Conservation (phyloP, 352 stramenopile genomes). For the Phytophthora palmivora region DNA sequence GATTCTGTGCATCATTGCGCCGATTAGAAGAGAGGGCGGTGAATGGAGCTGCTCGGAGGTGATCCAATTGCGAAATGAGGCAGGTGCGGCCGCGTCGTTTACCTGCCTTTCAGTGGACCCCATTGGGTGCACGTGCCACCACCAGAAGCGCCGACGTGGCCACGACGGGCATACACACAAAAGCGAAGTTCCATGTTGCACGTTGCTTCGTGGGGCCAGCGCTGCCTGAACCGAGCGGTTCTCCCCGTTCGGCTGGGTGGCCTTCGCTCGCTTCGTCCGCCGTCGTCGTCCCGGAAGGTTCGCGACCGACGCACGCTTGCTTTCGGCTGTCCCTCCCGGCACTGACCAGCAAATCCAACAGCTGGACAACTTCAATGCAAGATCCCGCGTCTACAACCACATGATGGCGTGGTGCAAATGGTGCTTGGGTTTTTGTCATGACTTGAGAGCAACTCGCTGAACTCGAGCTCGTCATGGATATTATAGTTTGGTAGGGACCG, state of each 20-base stretch:
- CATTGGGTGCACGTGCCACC: constrained; percentile 12
- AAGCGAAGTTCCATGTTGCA: constrained; percentile 28
- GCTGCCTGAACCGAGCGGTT: constrained; percentile 15
- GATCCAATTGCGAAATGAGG: constrained; percentile 41
- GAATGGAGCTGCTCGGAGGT: constrained; percentile 18
- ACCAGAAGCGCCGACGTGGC: constrained; percentile 13
- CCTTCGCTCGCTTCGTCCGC: constrained; percentile 20
- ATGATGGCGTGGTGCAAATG: neutral
- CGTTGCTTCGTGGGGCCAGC: constrained; percentile 29
- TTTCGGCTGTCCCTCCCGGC: constrained; percentile 36
- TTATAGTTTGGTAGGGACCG: constrained; percentile 9
- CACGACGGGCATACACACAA: constrained; percentile 9
- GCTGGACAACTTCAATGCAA: constrained; percentile 32
- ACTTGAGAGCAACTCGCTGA: constrained; percentile 11
- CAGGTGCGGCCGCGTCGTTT: constrained; percentile 11
- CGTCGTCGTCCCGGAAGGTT: constrained; percentile 3
- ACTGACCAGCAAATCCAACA: constrained; percentile 22
- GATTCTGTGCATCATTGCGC: constrained; percentile 39
- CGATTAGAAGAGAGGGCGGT: neutral
- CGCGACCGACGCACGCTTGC: constrained; percentile 23
- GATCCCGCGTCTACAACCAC: constrained; percentile 4
- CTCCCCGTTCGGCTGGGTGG: constrained; percentile 14
- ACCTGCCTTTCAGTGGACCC: constrained; percentile 17
- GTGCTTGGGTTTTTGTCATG: constrained; percentile 5
- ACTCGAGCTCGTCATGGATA: constrained; percentile 17